phyloP scores from a whole-genome alignment of 208 protist species.

The Trichomonas vaginalis region DNA sequence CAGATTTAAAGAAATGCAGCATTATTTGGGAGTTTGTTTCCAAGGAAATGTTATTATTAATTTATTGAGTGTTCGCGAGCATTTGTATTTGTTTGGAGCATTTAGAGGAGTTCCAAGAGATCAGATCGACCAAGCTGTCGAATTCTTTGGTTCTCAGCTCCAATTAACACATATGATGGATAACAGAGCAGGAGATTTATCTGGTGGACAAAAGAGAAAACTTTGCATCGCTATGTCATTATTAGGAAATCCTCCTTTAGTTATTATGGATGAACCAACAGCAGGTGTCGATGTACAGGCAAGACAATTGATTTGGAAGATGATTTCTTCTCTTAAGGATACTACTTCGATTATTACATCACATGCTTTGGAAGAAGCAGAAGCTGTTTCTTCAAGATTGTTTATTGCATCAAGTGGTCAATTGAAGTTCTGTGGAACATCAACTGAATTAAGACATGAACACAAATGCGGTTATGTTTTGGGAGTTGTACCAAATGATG shows the following conservation, averaged over 20 bases:
- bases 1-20: not conserved
- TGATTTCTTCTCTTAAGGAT: not conserved
- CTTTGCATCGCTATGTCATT: not conserved
- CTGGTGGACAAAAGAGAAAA: slow-evolving; percentile 17
- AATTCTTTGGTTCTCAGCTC: not conserved
- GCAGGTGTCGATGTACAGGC: not conserved
- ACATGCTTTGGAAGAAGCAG: not conserved
- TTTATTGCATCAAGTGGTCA: not conserved
- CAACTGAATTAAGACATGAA: not conserved
- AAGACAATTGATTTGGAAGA: not conserved
- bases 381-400: not conserved
- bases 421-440: not conserved
- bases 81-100: not conserved
- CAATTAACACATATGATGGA: not conserved
- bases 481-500: not conserved
- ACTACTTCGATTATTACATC: not conserved
- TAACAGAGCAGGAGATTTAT: not conserved
- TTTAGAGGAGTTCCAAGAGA: not conserved
- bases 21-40: not conserved
- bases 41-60: not conserved
- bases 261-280: slow-evolving; percentile 17
- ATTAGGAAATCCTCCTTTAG: slow-evolving; percentile 2
- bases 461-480: not conserved
- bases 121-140: not conserved
- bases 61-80: not conserved